Base-by-base conservation (phyloP, 208 protist species). In the Acanthamoeba quina region DNA sequence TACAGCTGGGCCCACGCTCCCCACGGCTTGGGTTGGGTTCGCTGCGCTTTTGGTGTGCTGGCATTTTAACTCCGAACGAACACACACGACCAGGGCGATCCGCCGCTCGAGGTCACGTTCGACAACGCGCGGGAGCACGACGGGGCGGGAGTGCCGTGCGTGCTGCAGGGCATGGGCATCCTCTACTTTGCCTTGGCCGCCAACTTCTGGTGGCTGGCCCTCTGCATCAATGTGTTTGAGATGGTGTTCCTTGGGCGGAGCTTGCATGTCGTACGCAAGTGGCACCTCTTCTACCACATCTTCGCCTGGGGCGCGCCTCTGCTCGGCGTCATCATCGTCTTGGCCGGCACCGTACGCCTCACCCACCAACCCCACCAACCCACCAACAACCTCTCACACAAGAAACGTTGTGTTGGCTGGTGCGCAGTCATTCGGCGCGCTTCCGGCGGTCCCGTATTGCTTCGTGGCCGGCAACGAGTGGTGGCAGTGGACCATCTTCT, bases 141-240 rank as follows among this genome's bases (percentile, higher is more conserved):
- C n/a, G 85, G 85, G 1, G 41, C 34, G 5, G 85, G 85, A 24
- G 85, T 91, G 26, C 62, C 64, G 7, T 91, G 85, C 58, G 47
- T 91, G 34, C 21, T 91, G 10, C 85, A 91, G 47, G 85, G 85
- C 47, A 66, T 54, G 52, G 34, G 29, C n/a, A 68, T 91, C 26
- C 85, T 91, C 34, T 91, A 58, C 85, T 91, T 91, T 72, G 85
- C n/a, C 10, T 34, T 91, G 56, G 52, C 85, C 1, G 85, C 85
- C 56, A 74, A 56, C 60, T 91, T 91, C 58, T 91, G 85, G 85
- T 91, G 85, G 85, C 62, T 91, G 17, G 52, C 85, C n/a, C 56
- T 91, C n/a, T 68, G 62, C 41, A 56, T 91, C 85, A 91, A 24
- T 58, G 44, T 91, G 11, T 91, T 91, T 34, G 85, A 91, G 85